Evolutionary conservation across 2,329 filamentous ascomycete species (phyloP).

Genomic region (Achaetomium macrosporum): DNA sequence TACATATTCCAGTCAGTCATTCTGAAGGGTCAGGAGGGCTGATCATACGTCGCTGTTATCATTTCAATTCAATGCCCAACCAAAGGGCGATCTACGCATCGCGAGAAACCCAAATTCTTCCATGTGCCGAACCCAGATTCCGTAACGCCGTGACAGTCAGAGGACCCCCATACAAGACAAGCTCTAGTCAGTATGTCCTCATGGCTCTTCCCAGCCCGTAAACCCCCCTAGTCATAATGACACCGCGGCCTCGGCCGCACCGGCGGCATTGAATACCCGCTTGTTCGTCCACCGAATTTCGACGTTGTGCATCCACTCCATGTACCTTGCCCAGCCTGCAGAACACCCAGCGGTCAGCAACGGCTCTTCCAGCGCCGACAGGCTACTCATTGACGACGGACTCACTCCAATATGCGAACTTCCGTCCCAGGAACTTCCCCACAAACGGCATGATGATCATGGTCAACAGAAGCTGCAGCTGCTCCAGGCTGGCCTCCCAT

Average conservation of each 20-base stretch:
- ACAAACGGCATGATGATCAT: conserved; percentile 93
- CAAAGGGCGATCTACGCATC: background rate
- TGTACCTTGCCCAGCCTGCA: conserved; percentile 83
- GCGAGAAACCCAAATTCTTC: conserved; percentile 1
- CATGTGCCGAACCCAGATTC: conserved; percentile 5
- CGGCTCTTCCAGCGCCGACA: background rate
- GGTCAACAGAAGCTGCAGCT: conserved; percentile 84
- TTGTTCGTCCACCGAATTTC: conserved; percentile 63
- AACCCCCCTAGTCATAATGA: conserved; percentile 38
- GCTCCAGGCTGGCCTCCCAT: conserved; percentile 91
- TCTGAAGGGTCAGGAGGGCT: background rate
- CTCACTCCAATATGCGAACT: conserved; percentile 94
- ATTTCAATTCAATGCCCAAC: background rate
- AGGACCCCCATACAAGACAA: conserved; percentile 1
- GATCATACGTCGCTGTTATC: background rate
- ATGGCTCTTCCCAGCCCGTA: conserved; percentile 14
- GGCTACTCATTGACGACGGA: conserved; percentile 16
- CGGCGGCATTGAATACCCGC: conserved; percentile 55
- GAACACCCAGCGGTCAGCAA: conserved; percentile 14
- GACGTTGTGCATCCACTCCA: conserved; percentile 86
- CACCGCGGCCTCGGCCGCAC: conserved; percentile 55
- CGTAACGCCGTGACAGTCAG: conserved; percentile 13
- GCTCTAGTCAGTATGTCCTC: conserved; percentile 6
- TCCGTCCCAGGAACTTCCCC: conserved; percentile 91
- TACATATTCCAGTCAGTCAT: background rate